Base-by-base conservation (phyloP, 768 basidiomycete species). In the Neoboletus subvelutipes region DNA sequence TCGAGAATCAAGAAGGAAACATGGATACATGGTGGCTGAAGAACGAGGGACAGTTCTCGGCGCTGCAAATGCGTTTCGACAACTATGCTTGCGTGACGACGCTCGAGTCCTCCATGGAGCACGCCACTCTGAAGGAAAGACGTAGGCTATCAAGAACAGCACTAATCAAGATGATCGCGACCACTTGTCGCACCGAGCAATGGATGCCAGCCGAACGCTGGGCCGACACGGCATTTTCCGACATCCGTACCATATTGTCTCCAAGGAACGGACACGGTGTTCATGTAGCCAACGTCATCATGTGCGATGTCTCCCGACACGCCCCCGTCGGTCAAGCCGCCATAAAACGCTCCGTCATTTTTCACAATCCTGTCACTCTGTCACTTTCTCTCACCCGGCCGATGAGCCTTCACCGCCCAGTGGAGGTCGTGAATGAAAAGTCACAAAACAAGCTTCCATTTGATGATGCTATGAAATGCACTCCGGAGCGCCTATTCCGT, bases 71-170 rank as follows among this genome's bases (percentile, higher is more conserved):
- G 64, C 43, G 55, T 26, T 76, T 77, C 7, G 58, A 67, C 22
- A 70, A 60, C 12, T 66, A 75, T 24, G 77, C 74, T 11, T 79
- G 78, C 58, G 68, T 78, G 54, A 77, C 76, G 13, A 72, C 75
- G 6, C 64, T 71, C 2, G 45, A 50, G 28, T 36, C 65, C 36
- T 13, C 37, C 8, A 49, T n/a, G 31, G 56, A 43, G 42, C 64
- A 48, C 20, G 24, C 55, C 13, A 55, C 45, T 39, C 42, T 66
- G 34, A 41, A 15, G 29, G 54, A 57, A 47, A 66, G 67, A 51
- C 62, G 46, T 22, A 52, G 43, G 18, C 53, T 70, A 48, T 73
- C 73, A 36, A 66, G 56, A 39, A 29, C 10, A 20, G 45, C 59
- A 13, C 29, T 74, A 0, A 47, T 42, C 34, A 53, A 59, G 8